Conservation (phyloP, 164 flowering plant species). For the Kalanchoe fedtschenkoi region DNA sequence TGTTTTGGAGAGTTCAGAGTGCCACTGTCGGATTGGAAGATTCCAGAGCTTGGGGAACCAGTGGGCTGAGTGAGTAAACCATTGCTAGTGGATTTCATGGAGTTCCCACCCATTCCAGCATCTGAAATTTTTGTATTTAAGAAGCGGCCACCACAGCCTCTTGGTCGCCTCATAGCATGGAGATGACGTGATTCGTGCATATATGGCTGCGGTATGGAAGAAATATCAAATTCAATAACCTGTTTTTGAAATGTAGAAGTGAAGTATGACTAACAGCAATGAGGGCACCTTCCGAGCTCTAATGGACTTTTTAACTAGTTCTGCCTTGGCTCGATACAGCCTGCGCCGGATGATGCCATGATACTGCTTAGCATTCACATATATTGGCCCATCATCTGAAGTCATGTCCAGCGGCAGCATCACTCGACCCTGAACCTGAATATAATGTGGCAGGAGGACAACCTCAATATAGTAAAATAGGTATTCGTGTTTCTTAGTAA, state of each 20-base stretch:
- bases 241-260: not conserved
- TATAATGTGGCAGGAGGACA: slow-evolving; percentile 1
- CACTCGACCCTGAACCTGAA: slow-evolving; percentile 38
- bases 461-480: not conserved
- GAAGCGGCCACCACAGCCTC: slow-evolving; percentile 89
- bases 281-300: slow-evolving; percentile 52
- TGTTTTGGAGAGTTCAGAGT: slow-evolving; percentile 39
- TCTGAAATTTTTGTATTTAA: slow-evolving; percentile 42
- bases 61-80: slow-evolving; percentile 15
- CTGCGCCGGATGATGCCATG: slow-evolving; percentile 76
- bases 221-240: not conserved
- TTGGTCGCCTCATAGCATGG: slow-evolving; percentile 82
- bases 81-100: slow-evolving; percentile 12
- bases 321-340: slow-evolving; percentile 72
- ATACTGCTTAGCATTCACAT: slow-evolving; percentile 87
- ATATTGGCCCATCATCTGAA: slow-evolving; percentile 61
- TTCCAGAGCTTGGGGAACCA: slow-evolving; percentile 53
- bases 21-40: slow-evolving; percentile 42
- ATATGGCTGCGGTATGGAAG: slow-evolving; percentile 58
- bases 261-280: not conserved
- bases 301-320: slow-evolving; percentile 32
- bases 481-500: not conserved
- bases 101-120: slow-evolving; percentile 16
- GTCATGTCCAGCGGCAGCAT: slow-evolving; percentile 57
- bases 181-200: slow-evolving; percentile 86